Conservation (phyloP, 2,329 filamentous ascomycete genomes). For the Clonostachys solani region DNA sequence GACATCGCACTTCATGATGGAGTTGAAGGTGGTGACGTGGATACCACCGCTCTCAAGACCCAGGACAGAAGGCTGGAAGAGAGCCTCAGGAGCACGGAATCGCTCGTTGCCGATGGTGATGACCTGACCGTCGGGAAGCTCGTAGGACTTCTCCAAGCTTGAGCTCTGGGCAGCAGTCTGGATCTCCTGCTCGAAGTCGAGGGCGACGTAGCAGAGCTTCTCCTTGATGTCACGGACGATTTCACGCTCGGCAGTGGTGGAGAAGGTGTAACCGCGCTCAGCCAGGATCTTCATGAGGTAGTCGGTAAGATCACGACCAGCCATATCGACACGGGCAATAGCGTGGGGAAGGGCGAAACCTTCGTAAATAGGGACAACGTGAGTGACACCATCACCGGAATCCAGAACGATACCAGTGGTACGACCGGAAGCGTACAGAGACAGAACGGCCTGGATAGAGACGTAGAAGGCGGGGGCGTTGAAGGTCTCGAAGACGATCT, state of each 20-base stretch:
- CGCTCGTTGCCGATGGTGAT: slow-evolving; percentile 99
- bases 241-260: slow-evolving; percentile 99
- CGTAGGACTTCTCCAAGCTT: slow-evolving; percentile 99
- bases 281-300: slow-evolving; percentile 99
- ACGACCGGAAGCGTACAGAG: slow-evolving; percentile 99
- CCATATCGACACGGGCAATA: slow-evolving; percentile 99
- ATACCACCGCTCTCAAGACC: slow-evolving; percentile 99
- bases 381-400: slow-evolving; percentile 99
- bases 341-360: slow-evolving; percentile 99
- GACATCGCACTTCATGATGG: slow-evolving; percentile 99
- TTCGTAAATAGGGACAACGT: slow-evolving; percentile 99
- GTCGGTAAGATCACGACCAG: slow-evolving; percentile 98
- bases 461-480: slow-evolving; percentile 99
- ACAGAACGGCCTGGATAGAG: slow-evolving; percentile 99
- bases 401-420: slow-evolving; percentile 99
- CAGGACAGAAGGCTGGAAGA: slow-evolving; percentile 98
- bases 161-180: slow-evolving; percentile 99
- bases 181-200: slow-evolving; percentile 99
- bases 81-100: slow-evolving; percentile 98
- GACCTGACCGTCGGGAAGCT: slow-evolving; percentile 98
- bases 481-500: slow-evolving; percentile 99
- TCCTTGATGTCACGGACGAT: slow-evolving; percentile 99
- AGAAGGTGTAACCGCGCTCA: slow-evolving; percentile 99
- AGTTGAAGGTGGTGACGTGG: slow-evolving; percentile 99
- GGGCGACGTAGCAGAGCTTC: slow-evolving; percentile 99